These are phyloP conservation scores for Aspergillus vadensis DNA, from an alignment of 2,329 filamentous ascomycete genomes.

Conservation along the genomic window DNA sequence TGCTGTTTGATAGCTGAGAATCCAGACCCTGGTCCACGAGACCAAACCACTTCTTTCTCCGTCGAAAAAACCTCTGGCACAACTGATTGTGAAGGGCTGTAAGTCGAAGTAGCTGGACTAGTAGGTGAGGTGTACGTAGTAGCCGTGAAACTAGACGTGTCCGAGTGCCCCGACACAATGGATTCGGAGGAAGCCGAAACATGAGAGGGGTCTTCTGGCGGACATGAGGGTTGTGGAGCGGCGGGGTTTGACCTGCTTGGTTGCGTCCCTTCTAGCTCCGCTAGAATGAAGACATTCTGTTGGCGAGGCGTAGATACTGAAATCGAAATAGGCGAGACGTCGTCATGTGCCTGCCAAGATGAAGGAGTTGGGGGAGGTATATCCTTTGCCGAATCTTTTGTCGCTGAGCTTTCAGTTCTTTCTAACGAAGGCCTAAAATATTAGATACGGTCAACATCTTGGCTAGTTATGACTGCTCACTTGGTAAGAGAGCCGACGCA, in stretches of 20 bases:
- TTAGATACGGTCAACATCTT: not conserved
- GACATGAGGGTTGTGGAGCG: not conserved
- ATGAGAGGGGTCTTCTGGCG: not conserved
- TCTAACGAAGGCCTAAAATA: slow-evolving; percentile 25
- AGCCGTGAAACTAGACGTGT: slow-evolving; percentile 17
- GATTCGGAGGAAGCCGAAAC: slow-evolving; percentile 26
- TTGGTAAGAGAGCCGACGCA: slow-evolving; percentile 32
- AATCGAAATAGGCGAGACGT: not conserved
- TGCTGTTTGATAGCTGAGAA: not conserved
- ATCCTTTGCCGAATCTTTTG: slow-evolving; percentile 26
- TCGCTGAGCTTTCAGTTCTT: slow-evolving; percentile 26
- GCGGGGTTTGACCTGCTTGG: not conserved
- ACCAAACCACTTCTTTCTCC: slow-evolving; percentile 3
- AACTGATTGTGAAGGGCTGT: not conserved
- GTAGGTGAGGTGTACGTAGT: slow-evolving; percentile 13
- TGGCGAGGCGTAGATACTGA: not conserved
- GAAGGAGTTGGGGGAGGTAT: slow-evolving; percentile 4
- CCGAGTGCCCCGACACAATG: slow-evolving; percentile 18
- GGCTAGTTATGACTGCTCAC: slow-evolving; percentile 18
- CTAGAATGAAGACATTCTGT: not conserved
- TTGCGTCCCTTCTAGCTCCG: not conserved
- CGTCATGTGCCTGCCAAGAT: not conserved
- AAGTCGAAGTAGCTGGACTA: slow-evolving; percentile 8
- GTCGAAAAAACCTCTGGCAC: not conserved
- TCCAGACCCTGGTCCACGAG: not conserved